Conservation (phyloP, 352 stramenopile genomes). For the Globisporangium uncinulatum region DNA sequence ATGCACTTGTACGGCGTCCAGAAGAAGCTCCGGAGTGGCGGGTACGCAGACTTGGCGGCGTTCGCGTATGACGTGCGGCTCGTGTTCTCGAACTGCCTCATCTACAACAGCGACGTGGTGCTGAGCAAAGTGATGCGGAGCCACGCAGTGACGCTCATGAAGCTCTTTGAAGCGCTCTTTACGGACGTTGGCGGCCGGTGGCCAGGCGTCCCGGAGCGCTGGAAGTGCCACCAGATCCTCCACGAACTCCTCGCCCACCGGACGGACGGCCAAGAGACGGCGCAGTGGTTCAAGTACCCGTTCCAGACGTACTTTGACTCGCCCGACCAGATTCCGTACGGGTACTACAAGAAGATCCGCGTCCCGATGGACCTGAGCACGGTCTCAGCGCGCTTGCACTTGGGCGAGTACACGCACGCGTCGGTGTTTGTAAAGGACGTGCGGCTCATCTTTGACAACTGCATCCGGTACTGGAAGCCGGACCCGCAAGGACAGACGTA, state of each 20-base stretch:
- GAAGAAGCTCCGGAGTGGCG: slow-evolving; percentile 73
- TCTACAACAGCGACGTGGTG: slow-evolving; percentile 86
- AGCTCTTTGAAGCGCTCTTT: slow-evolving; percentile 74
- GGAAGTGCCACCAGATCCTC: slow-evolving; percentile 82
- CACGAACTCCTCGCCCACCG: slow-evolving; percentile 71
- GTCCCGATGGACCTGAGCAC: slow-evolving; percentile 80
- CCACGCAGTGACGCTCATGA: slow-evolving; percentile 79
- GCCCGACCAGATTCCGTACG: slow-evolving; percentile 74
- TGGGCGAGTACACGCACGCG: slow-evolving; percentile 57
- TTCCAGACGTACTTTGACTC: slow-evolving; percentile 84
- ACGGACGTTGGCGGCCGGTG: slow-evolving; percentile 62
- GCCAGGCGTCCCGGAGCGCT: slow-evolving; percentile 62
- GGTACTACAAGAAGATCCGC: slow-evolving; percentile 78
- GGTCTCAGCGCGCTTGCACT: slow-evolving; percentile 61
- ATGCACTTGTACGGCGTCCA: slow-evolving; percentile 85
- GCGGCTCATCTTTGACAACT: slow-evolving; percentile 85
- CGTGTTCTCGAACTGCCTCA: slow-evolving; percentile 86
- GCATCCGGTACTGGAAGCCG: slow-evolving; percentile 71
- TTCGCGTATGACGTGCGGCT: slow-evolving; percentile 77
- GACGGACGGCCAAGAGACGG: slow-evolving; percentile 70
- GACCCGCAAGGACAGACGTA: slow-evolving; percentile 77
- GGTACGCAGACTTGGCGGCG: slow-evolving; percentile 53
- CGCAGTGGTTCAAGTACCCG: slow-evolving; percentile 87
- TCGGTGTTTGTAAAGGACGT: slow-evolving; percentile 55
- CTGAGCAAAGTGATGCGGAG: slow-evolving; percentile 81